phyloP scores from a whole-genome alignment of 2,329 filamentous ascomycete genomes.

The Curvularia verruculosa region DNA sequence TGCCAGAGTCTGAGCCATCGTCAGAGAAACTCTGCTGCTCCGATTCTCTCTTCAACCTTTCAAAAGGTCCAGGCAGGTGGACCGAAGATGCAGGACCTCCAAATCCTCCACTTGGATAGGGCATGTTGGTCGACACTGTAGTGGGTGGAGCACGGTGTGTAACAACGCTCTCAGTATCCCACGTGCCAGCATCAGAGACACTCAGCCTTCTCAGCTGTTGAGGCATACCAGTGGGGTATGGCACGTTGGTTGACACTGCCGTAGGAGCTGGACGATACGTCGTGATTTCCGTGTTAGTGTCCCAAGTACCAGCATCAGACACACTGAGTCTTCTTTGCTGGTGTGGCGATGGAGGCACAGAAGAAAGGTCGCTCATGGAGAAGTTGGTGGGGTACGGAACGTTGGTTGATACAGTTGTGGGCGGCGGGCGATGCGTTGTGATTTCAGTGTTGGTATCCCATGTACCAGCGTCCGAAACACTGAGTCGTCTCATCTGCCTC shows the following conservation, averaged over 20 bases:
- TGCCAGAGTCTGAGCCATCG: conserved; percentile 13
- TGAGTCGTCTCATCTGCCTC: conserved; percentile 9
- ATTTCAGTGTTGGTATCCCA: conserved; percentile 14
- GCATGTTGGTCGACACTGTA: conserved; percentile 15
- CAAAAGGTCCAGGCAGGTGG: conserved; percentile 11
- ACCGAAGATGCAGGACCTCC: conserved; percentile 8
- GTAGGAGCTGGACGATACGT: conserved; percentile 8
- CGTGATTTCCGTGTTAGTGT: conserved; percentile 11
- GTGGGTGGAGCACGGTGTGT: conserved; percentile 9
- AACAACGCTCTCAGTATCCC: conserved; percentile 13
- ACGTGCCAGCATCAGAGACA: conserved; percentile 14
- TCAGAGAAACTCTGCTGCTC: conserved; percentile 13
- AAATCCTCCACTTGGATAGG: conserved; percentile 10
- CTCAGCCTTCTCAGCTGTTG: conserved; percentile 11
- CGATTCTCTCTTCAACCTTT: conserved; percentile 9
- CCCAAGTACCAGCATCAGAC: conserved; percentile 15
- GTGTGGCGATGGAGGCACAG: neutral
- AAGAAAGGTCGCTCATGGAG: neutral
- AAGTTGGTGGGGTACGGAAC: conserved; percentile 9
- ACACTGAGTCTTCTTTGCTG: conserved; percentile 13
- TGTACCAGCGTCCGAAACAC: conserved; percentile 14
- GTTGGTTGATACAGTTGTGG: conserved; percentile 16
- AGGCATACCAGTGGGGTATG: conserved; percentile 4
- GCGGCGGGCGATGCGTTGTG: conserved; percentile 8
- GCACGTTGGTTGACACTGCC: conserved; percentile 15